A percentile compares a stretch with the other conserved stretches of the same genome.
Conservation (phyloP, 2,329 filamentous ascomycete species). For the Colletotrichum incanum region DNA sequence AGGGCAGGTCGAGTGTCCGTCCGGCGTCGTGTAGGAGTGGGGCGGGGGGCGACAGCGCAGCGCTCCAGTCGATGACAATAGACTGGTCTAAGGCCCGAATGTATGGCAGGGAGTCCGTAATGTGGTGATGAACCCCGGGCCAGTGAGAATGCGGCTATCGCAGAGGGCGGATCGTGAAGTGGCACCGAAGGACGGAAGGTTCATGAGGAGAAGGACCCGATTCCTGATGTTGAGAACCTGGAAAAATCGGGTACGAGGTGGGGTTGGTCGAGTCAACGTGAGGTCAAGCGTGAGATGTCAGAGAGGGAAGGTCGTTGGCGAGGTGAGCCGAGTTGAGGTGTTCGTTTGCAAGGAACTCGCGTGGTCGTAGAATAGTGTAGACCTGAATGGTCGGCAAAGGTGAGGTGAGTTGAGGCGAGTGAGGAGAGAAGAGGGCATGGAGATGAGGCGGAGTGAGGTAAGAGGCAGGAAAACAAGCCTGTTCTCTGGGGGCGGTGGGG, state of each 20-base stretch:
- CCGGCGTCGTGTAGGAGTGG: conserved; percentile 18
- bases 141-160: conserved; percentile 27
- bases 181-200: conserved; percentile 30
- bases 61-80: conserved; percentile 17
- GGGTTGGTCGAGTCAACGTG: not conserved
- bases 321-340: not conserved
- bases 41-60: conserved; percentile 23
- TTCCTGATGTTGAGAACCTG: conserved; percentile 5
- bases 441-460: conserved; percentile 17
- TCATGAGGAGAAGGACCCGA: conserved; percentile 34
- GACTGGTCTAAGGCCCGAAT: conserved; percentile 33
- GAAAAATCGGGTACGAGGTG: conserved; percentile 26
- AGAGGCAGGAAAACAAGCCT: not conserved
- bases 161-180: conserved; percentile 36
- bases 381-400: not conserved
- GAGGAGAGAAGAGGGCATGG: not conserved
- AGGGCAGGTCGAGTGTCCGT: not conserved
- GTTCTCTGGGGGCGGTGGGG: conserved; percentile 2
- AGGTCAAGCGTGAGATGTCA: conserved; percentile 12
- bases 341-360: not conserved
- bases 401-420: conserved; percentile 2
- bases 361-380: not conserved
- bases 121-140: conserved; percentile 19
- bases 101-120: conserved; percentile 33
- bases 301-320: not conserved